These are phyloP conservation scores for Andrographis paniculata DNA, from an alignment of 305 asterid genomes.

Conservation along the genomic window DNA sequence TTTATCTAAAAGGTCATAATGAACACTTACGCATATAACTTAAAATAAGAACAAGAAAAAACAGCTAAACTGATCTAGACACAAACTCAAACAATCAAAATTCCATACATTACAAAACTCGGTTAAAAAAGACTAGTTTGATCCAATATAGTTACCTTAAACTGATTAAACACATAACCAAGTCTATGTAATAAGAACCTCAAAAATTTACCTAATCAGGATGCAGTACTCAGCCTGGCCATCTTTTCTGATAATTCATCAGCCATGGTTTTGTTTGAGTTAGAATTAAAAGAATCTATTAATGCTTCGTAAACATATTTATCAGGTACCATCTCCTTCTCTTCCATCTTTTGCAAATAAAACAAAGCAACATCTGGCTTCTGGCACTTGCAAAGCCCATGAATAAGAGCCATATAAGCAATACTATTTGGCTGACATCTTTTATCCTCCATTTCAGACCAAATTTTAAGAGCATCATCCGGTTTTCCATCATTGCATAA, in stretches of 20 bases:
- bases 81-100: too few species aligned
- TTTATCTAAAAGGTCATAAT: too few species aligned
- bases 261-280: constrained; percentile 33
- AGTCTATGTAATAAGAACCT: too few species aligned
- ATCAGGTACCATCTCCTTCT: constrained; percentile 46
- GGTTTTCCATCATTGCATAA: constrained; percentile 55
- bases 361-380: constrained; percentile 49
- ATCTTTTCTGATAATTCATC: constrained; percentile 38
- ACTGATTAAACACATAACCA: too few species aligned
- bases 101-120: too few species aligned
- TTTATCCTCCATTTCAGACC: constrained; percentile 45
- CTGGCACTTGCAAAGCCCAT: constrained; percentile 60
- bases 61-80: too few species aligned
- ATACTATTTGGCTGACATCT: constrained; percentile 46
- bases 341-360: constrained; percentile 52
- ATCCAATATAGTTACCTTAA: too few species aligned
- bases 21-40: too few species aligned
- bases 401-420: constrained; percentile 64
- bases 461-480: constrained; percentile 40
- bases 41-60: too few species aligned
- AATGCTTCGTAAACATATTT: constrained; percentile 38
- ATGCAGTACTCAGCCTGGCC: constrained; percentile 20
- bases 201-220: not conserved
- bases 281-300: constrained; percentile 44
- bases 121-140: too few species aligned